phyloP scores from a whole-genome alignment of 805 yeast species.

The Wilhelminamyces savonicus region DNA sequence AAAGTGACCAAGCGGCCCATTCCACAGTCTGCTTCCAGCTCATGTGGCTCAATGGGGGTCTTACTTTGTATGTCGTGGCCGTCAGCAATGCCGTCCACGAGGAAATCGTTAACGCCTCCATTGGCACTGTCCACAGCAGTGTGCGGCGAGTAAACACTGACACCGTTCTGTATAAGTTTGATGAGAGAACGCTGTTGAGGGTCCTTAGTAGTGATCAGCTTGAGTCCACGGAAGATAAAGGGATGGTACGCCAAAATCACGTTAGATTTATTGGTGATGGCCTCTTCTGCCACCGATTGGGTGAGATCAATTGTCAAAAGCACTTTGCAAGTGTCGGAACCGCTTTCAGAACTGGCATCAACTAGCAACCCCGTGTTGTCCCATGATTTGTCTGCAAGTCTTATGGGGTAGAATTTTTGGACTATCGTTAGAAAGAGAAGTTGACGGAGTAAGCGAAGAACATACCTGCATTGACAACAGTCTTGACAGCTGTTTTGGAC shows the following conservation, averaged over 20 bases:
- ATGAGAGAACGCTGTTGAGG: conserved; percentile 81
- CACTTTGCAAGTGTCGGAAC: conserved; percentile 22
- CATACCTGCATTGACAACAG: conserved; percentile 34
- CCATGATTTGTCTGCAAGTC: conserved; percentile 84
- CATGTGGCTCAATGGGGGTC: conserved; percentile 40
- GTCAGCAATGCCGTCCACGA: conserved; percentile 51
- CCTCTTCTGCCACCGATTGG: conserved; percentile 77
- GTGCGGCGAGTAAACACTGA: conserved; percentile 92
- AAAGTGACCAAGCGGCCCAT: conserved; percentile 71
- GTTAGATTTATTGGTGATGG: conserved; percentile 47
- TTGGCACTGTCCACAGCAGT: conserved; percentile 90
- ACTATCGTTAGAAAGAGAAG: no score
- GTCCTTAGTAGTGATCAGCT: conserved; percentile 53
- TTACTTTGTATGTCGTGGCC: conserved; percentile 18
- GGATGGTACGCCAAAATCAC: conserved; percentile 86
- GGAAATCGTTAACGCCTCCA: conserved; percentile 95
- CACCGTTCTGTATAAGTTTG: conserved; percentile 64
- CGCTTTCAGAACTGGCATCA: conserved; percentile 45
- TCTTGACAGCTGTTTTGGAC: conserved; percentile 41
- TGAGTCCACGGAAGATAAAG: conserved; percentile 84
- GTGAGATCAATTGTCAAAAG: conserved; percentile 85
- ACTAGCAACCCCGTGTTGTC: conserved; percentile 91
- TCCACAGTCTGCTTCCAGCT: conserved; percentile 53
- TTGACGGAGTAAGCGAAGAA: no score
- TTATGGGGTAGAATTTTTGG: conserved; percentile 72